Evolutionary conservation across 1,284 basidiomycete genomes (phyloP), one percentile per base, ranked within the genome.

Genomic region (Rhodotorula mucilaginosa): DNA sequence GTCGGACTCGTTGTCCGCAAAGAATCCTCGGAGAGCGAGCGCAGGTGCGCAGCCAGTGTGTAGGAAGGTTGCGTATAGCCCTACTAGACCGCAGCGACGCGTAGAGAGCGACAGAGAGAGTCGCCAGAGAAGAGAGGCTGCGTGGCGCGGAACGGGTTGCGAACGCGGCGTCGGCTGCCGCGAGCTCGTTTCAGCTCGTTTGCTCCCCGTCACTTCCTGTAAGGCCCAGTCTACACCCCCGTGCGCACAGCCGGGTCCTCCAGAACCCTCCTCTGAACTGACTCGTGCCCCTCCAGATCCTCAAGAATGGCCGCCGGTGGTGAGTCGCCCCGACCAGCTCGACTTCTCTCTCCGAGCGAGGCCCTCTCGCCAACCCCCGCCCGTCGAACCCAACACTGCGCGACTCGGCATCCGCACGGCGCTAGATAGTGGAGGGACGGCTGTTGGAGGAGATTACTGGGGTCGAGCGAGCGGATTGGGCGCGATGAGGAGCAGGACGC

Each of bases 271-370:
- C n/a, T n/a, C 16, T n/a, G 49, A 46, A 26, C 44, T 48, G 44
- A 48, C 59, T 48, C 47, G 26, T 19, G 47, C 26, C 46, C 47
- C 47, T 29, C 15, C 51, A 64, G 62, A 56, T 23, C 39, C 51
- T 31, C 52, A 56, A 52, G 58, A 63, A 68, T 68, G 67, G 67
- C 67, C 29, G 58, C 59, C 65, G 65, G 65, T 61, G 67, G 67
- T 63, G 67, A 68, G 67, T 49, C 59, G 23, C 26, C 16, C 47
- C 18, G n/a, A 26, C 47, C 26, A 48, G n/a, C 29, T 29, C 57
- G 57, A 58, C 57, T 51, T 44, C 10, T 44, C 26, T 26, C 26
- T 26, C 26, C 31, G 19, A 39, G 18, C 57, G 18, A n/a, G 21
- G 21, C 49, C 49, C 49, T 19, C 49, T 51, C 49, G 19, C 49